Evolutionary conservation across 257 asterid genomes (phyloP).

Genomic region (Salvia rosmarinus): DNA sequence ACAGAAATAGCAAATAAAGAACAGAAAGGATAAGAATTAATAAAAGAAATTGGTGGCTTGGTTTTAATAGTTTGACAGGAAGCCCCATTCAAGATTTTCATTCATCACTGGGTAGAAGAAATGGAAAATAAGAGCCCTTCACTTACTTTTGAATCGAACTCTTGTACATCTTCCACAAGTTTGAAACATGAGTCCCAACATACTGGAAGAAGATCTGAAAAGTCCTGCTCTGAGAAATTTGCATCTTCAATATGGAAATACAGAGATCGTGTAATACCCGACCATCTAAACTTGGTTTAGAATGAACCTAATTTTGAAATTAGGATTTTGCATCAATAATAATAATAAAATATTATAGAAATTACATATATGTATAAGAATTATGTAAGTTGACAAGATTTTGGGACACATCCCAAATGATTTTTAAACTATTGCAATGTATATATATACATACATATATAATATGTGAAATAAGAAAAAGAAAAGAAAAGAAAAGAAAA

Average conservation of each 20-base stretch:
- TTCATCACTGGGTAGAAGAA: background rate
- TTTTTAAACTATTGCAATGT: too few species aligned
- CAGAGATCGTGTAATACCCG: conserved; percentile 87
- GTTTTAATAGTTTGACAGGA: conserved; percentile 21
- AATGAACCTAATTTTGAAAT: too few species aligned
- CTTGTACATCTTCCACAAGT: conserved; percentile 87
- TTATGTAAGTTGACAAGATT: too few species aligned
- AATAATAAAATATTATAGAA: too few species aligned
- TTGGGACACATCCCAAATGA: too few species aligned
- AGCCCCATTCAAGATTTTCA: conserved; percentile 14
- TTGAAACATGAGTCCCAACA: conserved; percentile 94
- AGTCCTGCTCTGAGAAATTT: conserved; percentile 83
- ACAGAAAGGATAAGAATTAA: background rate
- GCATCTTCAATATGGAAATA: conserved; percentile 95
- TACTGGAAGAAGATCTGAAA: conserved; percentile 75
- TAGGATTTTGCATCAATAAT: too few species aligned
- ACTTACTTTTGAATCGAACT: conserved; percentile 91
- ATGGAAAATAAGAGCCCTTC: conserved; percentile 18
- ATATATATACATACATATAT: too few species aligned
- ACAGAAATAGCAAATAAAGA: background rate
- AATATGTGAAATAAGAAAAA: too few species aligned
- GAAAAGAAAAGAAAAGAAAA: too few species aligned
- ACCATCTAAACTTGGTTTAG: too few species aligned
- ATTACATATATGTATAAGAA: too few species aligned
- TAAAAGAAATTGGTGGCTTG: background rate